A percentile compares a stretch with the other conserved stretches of the same genome.
Evolutionary conservation across 768 basidiomycete genomes (phyloP).

Genomic region (Podaxis pistillaris): DNA sequence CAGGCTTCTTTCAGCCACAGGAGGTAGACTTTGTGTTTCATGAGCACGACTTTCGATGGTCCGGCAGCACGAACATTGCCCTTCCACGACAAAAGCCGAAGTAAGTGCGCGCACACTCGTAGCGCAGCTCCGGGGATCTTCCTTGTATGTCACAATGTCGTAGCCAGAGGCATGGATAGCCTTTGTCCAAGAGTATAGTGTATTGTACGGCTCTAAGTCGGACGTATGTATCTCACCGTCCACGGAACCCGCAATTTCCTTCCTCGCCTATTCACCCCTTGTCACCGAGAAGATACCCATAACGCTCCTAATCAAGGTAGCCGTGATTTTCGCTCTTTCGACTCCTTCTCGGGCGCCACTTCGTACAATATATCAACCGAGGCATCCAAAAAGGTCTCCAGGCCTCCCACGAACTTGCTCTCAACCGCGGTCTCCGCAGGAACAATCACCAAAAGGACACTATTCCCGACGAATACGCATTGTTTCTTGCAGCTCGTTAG

Average conservation of each 20-base stretch:
- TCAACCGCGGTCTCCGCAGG: slow-evolving; percentile 59
- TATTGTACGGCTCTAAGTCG: no score
- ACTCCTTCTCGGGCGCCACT: slow-evolving; percentile 31
- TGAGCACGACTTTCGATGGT: not conserved
- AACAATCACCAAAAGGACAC: slow-evolving; percentile 57
- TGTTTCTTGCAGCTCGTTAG: not conserved
- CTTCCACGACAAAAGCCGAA: no score
- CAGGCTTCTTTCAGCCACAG: not conserved
- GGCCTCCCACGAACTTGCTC: slow-evolving; percentile 49
- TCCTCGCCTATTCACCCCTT: no score
- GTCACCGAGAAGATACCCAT: no score
- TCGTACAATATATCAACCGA: slow-evolving; percentile 58
- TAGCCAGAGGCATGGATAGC: no score
- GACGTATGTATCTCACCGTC: no score
- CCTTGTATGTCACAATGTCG: no score
- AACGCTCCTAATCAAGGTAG: not conserved
- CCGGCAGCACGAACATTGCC: no score
- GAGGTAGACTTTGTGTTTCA: not conserved
- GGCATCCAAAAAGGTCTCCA: slow-evolving; percentile 63
- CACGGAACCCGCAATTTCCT: no score
- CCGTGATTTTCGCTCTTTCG: slow-evolving; percentile 30
- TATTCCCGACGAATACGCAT: slow-evolving; percentile 22
- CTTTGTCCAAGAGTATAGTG: no score
- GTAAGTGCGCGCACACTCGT: no score
- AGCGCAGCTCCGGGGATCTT: no score